Conservation (phyloP, 257 asterid genomes). For the Henckelia pumila region DNA sequence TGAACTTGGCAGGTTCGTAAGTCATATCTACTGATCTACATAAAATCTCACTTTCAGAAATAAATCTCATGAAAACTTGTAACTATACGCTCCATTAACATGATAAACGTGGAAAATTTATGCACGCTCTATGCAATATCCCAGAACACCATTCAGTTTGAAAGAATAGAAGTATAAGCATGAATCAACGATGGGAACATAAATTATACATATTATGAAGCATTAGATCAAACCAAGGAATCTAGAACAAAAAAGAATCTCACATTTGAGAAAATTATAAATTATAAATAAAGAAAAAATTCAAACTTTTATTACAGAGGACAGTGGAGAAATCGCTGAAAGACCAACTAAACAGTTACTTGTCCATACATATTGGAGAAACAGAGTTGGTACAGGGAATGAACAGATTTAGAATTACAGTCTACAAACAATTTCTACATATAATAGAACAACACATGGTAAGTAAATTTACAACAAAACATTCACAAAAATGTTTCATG, state of each 20-base stretch:
- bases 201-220: neutral
- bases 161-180: neutral
- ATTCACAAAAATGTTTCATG: conserved; percentile 29
- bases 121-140: too few species aligned
- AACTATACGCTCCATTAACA: too few species aligned
- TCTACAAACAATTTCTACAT: neutral
- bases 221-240: neutral
- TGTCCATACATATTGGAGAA: neutral
- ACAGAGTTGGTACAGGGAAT: neutral
- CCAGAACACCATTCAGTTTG: too few species aligned
- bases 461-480: neutral
- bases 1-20: too few species aligned
- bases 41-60: neutral
- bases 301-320: neutral
- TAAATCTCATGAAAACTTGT: too few species aligned
- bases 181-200: neutral
- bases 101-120: too few species aligned
- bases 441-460: conserved; percentile 10
- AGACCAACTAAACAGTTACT: neutral
- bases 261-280: neutral
- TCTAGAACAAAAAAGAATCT: neutral
- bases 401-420: neutral
- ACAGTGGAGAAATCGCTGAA: neutral
- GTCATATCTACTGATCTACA: too few species aligned
- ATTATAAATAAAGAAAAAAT: too few species aligned